Base-by-base conservation (phyloP, 225 moss, liverwort and hornwort genomes). In the Bryoerythrophyllum caledonicum region DNA sequence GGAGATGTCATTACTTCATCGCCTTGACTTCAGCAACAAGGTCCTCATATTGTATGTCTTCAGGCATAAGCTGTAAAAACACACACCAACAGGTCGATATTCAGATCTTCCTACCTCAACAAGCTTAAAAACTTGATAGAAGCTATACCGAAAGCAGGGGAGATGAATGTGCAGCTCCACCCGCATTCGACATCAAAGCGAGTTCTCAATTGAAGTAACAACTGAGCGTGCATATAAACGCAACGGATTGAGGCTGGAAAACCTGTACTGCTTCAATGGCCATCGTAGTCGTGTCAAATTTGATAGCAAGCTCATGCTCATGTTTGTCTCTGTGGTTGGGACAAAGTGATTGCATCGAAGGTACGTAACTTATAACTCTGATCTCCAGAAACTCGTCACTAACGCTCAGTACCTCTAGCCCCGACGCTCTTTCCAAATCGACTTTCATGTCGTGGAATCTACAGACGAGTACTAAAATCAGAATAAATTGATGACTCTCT, bases 201-300 rank as follows among this genome's bases (percentile, higher is more conserved):
- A 23, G 27, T 35, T 60, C 40, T 34, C 25, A 17, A 69, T 72
- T 4, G 55, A 60, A 70, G 21, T 34, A 55, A 30, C 48, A 10
- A 55, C 38, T 28, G 27, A 72, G 23, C 13, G 21, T 19, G 44
- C 25, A 74, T 21, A 57, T 25, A 57, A 41, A 49, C 5, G 5
- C 27, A 48, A 73, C 37, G 15, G 10, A 27, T 70, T 59, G 60
- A 12, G 37, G 63, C 54, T 59, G 55, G 19, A 48, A 44, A 35
- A 84, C 84, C 84, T 84, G 73, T 44, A 79, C 80, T 68, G 69
- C 68, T 73, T 84, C 77, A 27, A 84, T 64, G 16, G 73, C 57
- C 84, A 80, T 72, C 57, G 84, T 20, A 56, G 73, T 73, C 27
- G 59, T 69, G 64, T 84, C 73, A 30, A 80, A 65, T 30, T 76